phyloP scores from a whole-genome alignment of 306 rosid genomes.

The Cercis canadensis region DNA sequence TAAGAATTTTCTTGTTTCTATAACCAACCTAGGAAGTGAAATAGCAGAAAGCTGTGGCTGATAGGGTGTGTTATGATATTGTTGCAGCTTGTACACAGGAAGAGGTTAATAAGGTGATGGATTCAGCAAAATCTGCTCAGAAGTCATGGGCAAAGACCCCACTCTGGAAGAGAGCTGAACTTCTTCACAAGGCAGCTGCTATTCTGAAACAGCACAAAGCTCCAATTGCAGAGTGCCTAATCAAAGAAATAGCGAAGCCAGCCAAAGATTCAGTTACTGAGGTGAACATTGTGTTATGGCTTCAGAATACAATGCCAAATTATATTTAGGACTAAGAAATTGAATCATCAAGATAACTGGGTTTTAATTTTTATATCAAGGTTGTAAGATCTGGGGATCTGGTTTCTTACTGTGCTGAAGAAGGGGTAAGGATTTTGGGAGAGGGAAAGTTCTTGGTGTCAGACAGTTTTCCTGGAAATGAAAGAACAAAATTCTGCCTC shows the following conservation, averaged over 20 bases:
- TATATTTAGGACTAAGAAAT: conserved; percentile 2
- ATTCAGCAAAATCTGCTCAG: conserved; percentile 81
- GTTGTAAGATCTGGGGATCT: conserved; percentile 99
- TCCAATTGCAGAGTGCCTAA: conserved; percentile 85
- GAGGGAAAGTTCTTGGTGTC: conserved; percentile 97
- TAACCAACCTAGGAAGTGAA: background rate
- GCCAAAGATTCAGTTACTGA: conserved; percentile 96
- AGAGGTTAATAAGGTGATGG: conserved; percentile 93
- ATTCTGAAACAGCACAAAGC: conserved; percentile 89
- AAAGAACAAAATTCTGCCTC: conserved; percentile 93
- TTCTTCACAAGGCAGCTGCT: conserved; percentile 96
- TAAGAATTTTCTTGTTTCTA: background rate
- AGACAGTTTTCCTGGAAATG: conserved; percentile 98
- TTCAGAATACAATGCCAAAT: background rate
- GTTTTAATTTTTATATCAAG: conserved; percentile 48
- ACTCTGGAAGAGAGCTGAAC: conserved; percentile 94
- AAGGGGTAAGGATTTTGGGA: conserved; percentile 92
- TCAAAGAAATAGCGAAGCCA: conserved; percentile 94
- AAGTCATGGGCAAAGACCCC: conserved; percentile 98
- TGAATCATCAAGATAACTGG: conserved; percentile 28
- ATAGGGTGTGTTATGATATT: conserved; percentile 19
- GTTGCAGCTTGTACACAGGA: conserved; percentile 86
- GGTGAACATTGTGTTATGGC: conserved; percentile 45
- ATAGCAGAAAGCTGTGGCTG: background rate
- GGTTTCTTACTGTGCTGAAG: conserved; percentile 93